phyloP scores from a whole-genome alignment of 2,329 filamentous ascomycete species.

The Penicillium sp. region DNA sequence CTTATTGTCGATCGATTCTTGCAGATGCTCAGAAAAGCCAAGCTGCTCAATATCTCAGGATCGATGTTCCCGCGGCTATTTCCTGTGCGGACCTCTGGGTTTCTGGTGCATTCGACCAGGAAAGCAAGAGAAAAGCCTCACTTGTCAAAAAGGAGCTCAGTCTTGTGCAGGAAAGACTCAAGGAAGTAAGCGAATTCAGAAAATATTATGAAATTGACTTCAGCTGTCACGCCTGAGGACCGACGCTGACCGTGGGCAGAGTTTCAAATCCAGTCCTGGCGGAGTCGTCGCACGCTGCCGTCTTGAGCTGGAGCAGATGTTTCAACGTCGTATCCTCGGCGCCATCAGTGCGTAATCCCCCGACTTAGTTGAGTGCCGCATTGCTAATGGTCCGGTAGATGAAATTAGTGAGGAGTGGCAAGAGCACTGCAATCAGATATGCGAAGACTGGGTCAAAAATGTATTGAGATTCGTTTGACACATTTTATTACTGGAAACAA shows the following conservation, averaged over 20 bases:
- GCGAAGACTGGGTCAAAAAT: not conserved
- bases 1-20: constrained; percentile 17
- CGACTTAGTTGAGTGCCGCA: too few relatives aligned
- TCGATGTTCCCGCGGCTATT: constrained; percentile 12
- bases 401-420: not conserved
- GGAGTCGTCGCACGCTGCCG: not conserved
- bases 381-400: not conserved
- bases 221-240: too few relatives aligned
- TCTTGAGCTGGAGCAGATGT: not conserved
- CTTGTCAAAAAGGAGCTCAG: constrained; percentile 8
- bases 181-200: not conserved
- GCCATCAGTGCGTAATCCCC: not conserved
- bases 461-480: not conserved
- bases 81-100: constrained; percentile 15
- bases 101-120: constrained; percentile 7
- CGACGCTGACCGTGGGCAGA: not conserved
- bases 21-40: constrained; percentile 14
- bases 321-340: not conserved
- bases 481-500: not conserved
- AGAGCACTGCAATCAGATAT: not conserved
- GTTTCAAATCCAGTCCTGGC: not conserved
- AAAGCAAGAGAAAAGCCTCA: constrained; percentile 11
- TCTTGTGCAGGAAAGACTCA: constrained; percentile 1
- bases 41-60: constrained; percentile 8
- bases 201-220: too few relatives aligned